Base-by-base conservation (phyloP, 305 asterid genomes). In the Ajuga reptans region DNA sequence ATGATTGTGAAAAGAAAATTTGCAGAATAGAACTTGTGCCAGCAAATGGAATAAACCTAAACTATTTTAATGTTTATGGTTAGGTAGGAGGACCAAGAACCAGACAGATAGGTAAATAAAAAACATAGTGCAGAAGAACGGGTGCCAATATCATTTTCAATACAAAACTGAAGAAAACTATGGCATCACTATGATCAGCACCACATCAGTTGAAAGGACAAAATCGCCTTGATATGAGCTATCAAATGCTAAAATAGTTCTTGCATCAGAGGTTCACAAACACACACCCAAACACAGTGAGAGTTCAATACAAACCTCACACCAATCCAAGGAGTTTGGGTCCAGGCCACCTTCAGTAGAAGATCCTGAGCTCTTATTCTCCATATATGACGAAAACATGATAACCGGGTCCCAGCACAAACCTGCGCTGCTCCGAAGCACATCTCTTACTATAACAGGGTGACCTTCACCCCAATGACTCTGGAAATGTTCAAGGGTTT, bases 381-480 rank as follows among this genome's bases (percentile, higher is more conserved):
- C 97, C 81, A 93, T 80, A 74, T 89, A 91, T 46, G 81, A 75
- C 68, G 85, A 78, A 74, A 94, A 85, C 96, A 94, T 86, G 59
- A 68, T 56, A 75, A 87, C 72, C n/a, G 99, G 99, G 73, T 94
- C 97, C 99, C 99, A 93, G 64, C 85, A 78, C 80, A 85, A 78
- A 73, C 70, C 75, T 12, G 84, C 65, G 41, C 79, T 67, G 53
- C 79, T 72, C 75, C 63, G 80, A 53, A 91, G 82, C 74, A 89
- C 86, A 77, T 87, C 82, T 60, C 90, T 85, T 33, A 89, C 96
- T 45, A 93, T 83, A 73, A 93, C 87, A 75, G 99, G 99, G 51
- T 91, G 96, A 68, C 96, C 96, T 79, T 78, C 83, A 68, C 81
- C 75, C 99, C 97, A 93, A 79, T 91, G 97, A 58, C 83, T 84